These are phyloP conservation scores for Antitrichia curtipendula DNA, from an alignment of 225 moss, liverwort and hornwort species.

Conservation along the genomic window DNA sequence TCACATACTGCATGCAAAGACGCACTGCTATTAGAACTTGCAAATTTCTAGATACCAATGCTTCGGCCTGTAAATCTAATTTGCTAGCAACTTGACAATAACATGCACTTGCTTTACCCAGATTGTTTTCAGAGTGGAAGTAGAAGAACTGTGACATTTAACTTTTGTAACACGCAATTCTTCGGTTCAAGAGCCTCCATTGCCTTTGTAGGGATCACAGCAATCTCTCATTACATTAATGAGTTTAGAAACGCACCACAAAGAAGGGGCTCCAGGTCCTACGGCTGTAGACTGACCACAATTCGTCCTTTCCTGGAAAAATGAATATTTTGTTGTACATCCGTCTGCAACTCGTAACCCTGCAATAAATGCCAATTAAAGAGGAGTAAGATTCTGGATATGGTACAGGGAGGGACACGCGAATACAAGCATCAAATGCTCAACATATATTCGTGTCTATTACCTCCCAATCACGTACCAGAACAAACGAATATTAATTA, in stretches of 20 bases:
- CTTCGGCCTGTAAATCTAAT: background rate
- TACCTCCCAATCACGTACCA: background rate
- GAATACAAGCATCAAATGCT: background rate
- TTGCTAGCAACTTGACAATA: background rate
- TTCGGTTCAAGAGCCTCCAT: background rate
- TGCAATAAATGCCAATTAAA: constrained; percentile 1
- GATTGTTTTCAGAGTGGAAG: background rate
- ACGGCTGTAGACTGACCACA: constrained; percentile 70
- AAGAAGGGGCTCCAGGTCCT: constrained; percentile 55
- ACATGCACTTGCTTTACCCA: background rate
- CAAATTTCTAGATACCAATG: background rate
- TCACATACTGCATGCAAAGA: constrained; percentile 43
- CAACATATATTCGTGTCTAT: background rate
- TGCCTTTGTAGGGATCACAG: background rate
- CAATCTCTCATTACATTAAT: background rate
- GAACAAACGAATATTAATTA: background rate
- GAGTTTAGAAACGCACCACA: constrained; percentile 39
- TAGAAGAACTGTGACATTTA: background rate
- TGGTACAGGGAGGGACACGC: background rate
- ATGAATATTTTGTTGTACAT: constrained; percentile 45
- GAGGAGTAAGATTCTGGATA: background rate
- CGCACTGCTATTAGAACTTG: background rate
- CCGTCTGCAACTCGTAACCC: constrained; percentile 43
- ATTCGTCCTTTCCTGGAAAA: constrained; percentile 65
- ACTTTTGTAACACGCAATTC: background rate